Base-by-base conservation (phyloP, 495 filamentous ascomycete genomes). In the Baudoinia panamericana region DNA sequence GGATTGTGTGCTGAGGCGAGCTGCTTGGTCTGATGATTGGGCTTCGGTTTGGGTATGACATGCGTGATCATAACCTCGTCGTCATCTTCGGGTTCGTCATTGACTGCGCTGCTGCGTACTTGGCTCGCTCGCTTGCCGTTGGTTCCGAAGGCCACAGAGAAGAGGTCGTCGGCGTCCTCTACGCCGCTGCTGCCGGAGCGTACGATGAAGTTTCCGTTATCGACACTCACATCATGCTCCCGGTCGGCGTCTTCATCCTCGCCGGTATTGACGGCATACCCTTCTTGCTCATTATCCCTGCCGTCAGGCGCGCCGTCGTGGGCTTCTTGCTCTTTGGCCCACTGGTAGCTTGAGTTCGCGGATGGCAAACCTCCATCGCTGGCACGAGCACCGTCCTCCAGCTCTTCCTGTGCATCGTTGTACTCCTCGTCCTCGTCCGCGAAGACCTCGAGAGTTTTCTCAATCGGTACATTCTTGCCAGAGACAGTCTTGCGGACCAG, bases 31-130 rank as follows among this genome's bases (percentile, higher is more conserved):
- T 37, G 23, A 11, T 12, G 4, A 22, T 22, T 33, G 34, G 26
- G 32, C 5, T n/a, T 24, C 11, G 6, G 25, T 15, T 23, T 25
- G 8, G 5, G 19, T 15, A 13, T 13, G 20, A 2, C 17, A 5
- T 39, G 11, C 15, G 31, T 17, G 30, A 35, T 43, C 12, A 27
- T n/a, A 23, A 17, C 7, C 9, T 45, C 34, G n/a, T 36, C 31
- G 12, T 38, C 42, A 9, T 36, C 41, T 18, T 39, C 42, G 13
- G n/a, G 19, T 37, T 29, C 42, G 30, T 39, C 42, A 7, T 45
- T 28, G n/a, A n/a, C n/a, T 22, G 31, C 39, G 27, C 17, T 15
- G 27, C 26, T 27, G 6, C 13, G 21, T 8, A 13, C 39, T 2
- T 42, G 24, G n/a, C n/a, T n/a, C 31, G 3, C 31, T 19, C 22